These are phyloP conservation scores for Corylus avellana DNA, from an alignment of 306 rosid species.

Conservation along the genomic window DNA sequence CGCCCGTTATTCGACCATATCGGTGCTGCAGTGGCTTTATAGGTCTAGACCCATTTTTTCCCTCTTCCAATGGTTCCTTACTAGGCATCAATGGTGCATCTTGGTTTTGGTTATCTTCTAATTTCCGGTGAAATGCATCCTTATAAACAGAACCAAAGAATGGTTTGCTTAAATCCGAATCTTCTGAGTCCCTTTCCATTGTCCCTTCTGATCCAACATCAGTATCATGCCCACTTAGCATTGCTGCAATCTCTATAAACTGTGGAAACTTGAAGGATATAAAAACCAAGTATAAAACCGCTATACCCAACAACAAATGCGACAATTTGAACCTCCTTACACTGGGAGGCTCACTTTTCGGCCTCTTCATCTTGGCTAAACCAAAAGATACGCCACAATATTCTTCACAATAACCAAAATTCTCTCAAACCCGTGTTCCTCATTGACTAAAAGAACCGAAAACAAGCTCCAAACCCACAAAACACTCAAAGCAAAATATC, in stretches of 20 bases:
- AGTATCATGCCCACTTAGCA: slow-evolving; percentile 74
- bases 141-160: slow-evolving; percentile 62
- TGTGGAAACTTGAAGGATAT: slow-evolving; percentile 76
- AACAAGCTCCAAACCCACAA: slow-evolving; percentile 23
- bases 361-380: slow-evolving; percentile 63
- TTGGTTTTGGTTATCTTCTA: slow-evolving; percentile 61
- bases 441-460: slow-evolving; percentile 26
- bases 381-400: slow-evolving; percentile 21
- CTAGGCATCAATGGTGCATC: slow-evolving; percentile 69
- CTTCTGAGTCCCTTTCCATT: slow-evolving; percentile 36
- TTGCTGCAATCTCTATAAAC: slow-evolving; percentile 58
- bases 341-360: slow-evolving; percentile 59
- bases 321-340: slow-evolving; percentile 72
- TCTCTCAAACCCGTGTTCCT: slow-evolving; percentile 31
- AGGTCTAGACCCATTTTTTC: slow-evolving; percentile 36
- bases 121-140: slow-evolving; percentile 72
- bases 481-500: slow-evolving; percentile 1
- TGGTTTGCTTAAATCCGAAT: slow-evolving; percentile 61
- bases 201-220: slow-evolving; percentile 45
- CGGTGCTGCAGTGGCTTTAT: slow-evolving; percentile 41
- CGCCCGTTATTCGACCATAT: slow-evolving; percentile 77
- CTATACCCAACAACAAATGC: slow-evolving; percentile 71
- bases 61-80: slow-evolving; percentile 68
- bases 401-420: slow-evolving; percentile 36
- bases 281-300: slow-evolving; percentile 70